Evolutionary conservation across 257 asterid species (phyloP), one percentile per base, ranked within the genome.

Genomic region (Rubia yunnanensis): DNA sequence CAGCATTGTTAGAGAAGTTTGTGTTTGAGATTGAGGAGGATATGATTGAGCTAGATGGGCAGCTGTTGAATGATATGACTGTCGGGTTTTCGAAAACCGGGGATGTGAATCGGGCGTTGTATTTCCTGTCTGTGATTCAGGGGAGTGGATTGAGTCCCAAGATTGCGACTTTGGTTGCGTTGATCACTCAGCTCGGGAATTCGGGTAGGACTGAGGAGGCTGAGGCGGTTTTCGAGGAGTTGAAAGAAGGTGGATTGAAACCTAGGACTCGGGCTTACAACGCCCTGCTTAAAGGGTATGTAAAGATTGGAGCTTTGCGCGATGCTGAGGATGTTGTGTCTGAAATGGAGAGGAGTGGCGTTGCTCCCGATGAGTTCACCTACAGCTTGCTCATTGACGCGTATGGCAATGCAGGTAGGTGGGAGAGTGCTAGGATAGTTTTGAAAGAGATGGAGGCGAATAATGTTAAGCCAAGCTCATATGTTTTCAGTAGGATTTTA

Each of bases 371-470:
- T 71, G 97, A 89, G 64, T 79, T 79, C 65, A 92, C 98, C 0
- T 89, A 92, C 50, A 82, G 98, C 69, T 74, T 87, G 78, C 96
- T 92, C 55, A 92, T 92, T 23, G 98, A 92, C 74, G 98, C 97
- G 1, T 92, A 89, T 73, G 96, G 95, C 36, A 87, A 87, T 80
- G 98, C 97, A 0, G 97, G 96, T 72, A 83, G 97, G 64, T 92
- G 98, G 98, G 98, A 92, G 81, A 85, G 95, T 66, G 96, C 95
- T 10, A 76, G 91, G 72, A 85, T 92, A 48, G 95, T 92, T 73
- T 73, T 92, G 81, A 84, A 87, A 60, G 98, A 87, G 69, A 92
- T 92, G 96, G 89, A 92, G 70, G 82, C 85, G 1, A 87, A 87
- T 59, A 78, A 80, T 20, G 88, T 89, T 41, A 82, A 77, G 76